These are phyloP conservation scores for Plasmodium gallinaceum DNA, from an alignment of 169 alveolate species.

Conservation along the genomic window DNA sequence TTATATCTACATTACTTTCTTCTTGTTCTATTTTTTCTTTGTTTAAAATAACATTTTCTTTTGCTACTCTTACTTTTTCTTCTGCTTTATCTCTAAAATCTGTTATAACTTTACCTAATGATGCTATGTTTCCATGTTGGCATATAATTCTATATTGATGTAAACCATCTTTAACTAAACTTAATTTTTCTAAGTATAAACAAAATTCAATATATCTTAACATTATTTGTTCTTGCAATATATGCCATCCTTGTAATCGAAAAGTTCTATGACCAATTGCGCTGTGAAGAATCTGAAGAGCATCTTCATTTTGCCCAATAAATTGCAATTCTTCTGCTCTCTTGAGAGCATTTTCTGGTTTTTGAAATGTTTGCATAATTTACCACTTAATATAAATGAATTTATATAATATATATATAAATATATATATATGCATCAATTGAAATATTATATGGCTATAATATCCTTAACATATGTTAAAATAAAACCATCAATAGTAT, in stretches of 20 bases:
- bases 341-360: conserved; percentile 94
- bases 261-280: conserved; percentile 91
- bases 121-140: conserved; percentile 92
- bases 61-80: conserved; percentile 86
- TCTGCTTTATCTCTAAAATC: conserved; percentile 92
- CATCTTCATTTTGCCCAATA: conserved; percentile 93
- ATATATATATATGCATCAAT: background rate
- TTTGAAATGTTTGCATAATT: conserved; percentile 89
- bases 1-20: conserved; percentile 83
- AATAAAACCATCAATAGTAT: background rate
- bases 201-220: conserved; percentile 91
- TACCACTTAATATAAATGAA: background rate
- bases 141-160: conserved; percentile 92
- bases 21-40: conserved; percentile 77
- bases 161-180: conserved; percentile 93
- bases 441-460: no score
- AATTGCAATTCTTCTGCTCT: conserved; percentile 92
- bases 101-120: conserved; percentile 92
- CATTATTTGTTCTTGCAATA: conserved; percentile 92
- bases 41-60: conserved; percentile 80
- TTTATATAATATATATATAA: background rate
- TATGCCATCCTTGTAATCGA: conserved; percentile 94
- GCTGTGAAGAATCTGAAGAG: conserved; percentile 90
- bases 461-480: background rate
- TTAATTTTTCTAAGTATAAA: conserved; percentile 90